Conservation (phyloP, 2,329 filamentous ascomycete genomes). For the Rhynchosporium agropyri region DNA sequence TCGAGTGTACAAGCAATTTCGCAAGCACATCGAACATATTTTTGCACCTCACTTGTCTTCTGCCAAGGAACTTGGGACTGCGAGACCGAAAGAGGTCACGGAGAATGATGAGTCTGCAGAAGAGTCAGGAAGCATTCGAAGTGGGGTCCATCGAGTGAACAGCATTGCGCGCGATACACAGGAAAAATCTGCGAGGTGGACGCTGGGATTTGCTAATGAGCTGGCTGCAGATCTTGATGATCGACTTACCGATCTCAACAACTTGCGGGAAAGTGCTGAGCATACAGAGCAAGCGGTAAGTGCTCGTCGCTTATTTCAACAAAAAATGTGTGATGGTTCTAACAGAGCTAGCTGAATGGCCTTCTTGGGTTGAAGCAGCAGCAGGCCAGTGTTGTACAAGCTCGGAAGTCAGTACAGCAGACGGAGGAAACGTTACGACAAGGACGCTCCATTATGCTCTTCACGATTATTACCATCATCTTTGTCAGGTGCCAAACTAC, state of each 20-base stretch:
- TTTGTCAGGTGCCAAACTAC: constrained; percentile 43
- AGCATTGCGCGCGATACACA: not conserved
- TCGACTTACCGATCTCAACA: constrained; percentile 16
- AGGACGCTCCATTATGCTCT: constrained; percentile 46
- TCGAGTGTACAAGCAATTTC: not conserved
- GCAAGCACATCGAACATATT: not conserved
- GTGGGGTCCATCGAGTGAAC: not conserved
- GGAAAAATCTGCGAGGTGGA: constrained; percentile 7
- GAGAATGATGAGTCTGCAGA: not conserved
- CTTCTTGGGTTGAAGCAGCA: constrained; percentile 51
- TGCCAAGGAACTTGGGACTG: not conserved
- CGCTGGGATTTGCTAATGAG: not conserved
- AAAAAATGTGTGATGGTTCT: constrained; percentile 1
- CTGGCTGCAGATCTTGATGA: not conserved
- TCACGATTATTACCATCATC: constrained; percentile 51
- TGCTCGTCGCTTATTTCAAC: not conserved
- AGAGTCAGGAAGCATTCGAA: not conserved
- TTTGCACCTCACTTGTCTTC: not conserved
- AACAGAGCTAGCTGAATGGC: constrained; percentile 35
- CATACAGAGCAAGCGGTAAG: constrained; percentile 4
- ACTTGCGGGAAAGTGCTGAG: constrained; percentile 13
- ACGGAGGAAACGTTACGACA: constrained; percentile 33
- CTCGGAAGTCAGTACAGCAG: constrained; percentile 47
- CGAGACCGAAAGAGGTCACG: not conserved
- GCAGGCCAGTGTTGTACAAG: constrained; percentile 50